A percentile compares a stretch with the other conserved stretches of the same genome.
phyloP scores from a whole-genome alignment of 805 yeast genomes.

The Candida wancherniae region DNA sequence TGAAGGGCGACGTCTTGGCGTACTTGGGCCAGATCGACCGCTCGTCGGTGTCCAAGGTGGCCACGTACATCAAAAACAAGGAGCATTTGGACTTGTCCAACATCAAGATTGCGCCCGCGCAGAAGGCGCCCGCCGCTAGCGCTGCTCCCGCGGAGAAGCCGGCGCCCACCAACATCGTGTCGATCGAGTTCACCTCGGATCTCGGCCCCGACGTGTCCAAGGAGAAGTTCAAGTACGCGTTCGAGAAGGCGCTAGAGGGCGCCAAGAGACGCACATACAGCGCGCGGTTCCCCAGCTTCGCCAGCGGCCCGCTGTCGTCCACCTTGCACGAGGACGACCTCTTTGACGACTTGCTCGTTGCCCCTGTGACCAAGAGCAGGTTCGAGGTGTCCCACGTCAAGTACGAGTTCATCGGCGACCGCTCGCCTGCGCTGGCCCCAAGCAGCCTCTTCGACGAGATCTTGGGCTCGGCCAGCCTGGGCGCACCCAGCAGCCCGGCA shows the following conservation, averaged over 20 bases:
- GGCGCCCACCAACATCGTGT: constrained; percentile 28
- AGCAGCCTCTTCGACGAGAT: constrained; percentile 29
- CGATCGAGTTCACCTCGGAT: constrained; percentile 22
- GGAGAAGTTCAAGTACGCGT: constrained; percentile 26
- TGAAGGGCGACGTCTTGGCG: constrained; percentile 90
- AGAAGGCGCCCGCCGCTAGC: constrained; percentile 10
- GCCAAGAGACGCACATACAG: constrained; percentile 31
- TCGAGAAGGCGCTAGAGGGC: constrained; percentile 26
- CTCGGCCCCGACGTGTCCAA: constrained; percentile 23
- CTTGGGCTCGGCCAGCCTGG: constrained; percentile 23
- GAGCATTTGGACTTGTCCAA: constrained; percentile 69
- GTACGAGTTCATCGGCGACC: constrained; percentile 21
- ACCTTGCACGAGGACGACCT: constrained; percentile 21
- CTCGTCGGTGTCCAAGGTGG: constrained; percentile 49
- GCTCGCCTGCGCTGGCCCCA: constrained; percentile 2
- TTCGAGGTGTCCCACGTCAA: constrained; percentile 29
- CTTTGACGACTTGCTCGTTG: constrained; percentile 36
- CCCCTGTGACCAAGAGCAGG: constrained; percentile 32
- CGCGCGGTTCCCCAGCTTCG: constrained; percentile 33
- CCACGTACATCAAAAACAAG: constrained; percentile 50
- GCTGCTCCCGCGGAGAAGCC: constrained; percentile 18
- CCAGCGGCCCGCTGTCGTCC: constrained; percentile 27
- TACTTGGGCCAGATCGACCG: constrained; percentile 67
- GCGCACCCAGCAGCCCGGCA: constrained; percentile 3
- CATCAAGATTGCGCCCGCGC: constrained; percentile 44